phyloP scores from a whole-genome alignment of 805 yeast species.

The Sugiyamaella lignohabitans region DNA sequence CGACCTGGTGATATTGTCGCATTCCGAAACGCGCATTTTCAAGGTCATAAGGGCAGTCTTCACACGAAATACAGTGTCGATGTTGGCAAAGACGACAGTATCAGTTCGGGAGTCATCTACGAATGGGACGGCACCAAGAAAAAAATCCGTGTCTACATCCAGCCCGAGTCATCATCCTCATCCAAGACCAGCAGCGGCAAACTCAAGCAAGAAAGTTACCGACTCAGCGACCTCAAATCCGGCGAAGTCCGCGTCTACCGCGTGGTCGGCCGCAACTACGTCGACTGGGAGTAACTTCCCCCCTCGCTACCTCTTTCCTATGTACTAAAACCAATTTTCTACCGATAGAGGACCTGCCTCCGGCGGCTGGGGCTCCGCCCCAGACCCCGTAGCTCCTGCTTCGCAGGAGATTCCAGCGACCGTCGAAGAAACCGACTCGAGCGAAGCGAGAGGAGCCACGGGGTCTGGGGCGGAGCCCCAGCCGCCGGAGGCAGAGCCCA shows the following conservation, averaged over 20 bases:
- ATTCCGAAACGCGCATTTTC: constrained; percentile 67
- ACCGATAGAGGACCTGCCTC: background rate
- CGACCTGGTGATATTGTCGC: constrained; percentile 81
- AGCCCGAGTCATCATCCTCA: constrained; percentile 12
- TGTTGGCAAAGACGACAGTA: constrained; percentile 50
- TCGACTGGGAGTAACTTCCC: constrained; percentile 60
- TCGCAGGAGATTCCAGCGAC: no score
- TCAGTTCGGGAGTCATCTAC: constrained; percentile 54
- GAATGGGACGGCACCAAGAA: constrained; percentile 68
- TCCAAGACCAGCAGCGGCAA: no score
- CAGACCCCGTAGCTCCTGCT: background rate
- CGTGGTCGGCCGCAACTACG: constrained; percentile 61
- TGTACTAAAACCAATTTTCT: background rate
- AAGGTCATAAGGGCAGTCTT: constrained; percentile 50
- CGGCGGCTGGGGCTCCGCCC: constrained; percentile 1
- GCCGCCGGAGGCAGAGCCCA: background rate
- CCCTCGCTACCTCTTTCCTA: background rate
- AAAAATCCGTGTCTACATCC: constrained; percentile 33
- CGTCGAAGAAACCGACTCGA: no score
- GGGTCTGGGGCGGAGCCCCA: background rate
- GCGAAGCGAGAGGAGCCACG: no score
- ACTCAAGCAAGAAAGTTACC: constrained; percentile 55
- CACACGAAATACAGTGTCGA: constrained; percentile 51
- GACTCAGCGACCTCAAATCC: constrained; percentile 61
- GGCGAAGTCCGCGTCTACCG: constrained; percentile 81